phyloP scores from a whole-genome alignment of 1,284 basidiomycete genomes.

The Agroathelia rolfsii region DNA sequence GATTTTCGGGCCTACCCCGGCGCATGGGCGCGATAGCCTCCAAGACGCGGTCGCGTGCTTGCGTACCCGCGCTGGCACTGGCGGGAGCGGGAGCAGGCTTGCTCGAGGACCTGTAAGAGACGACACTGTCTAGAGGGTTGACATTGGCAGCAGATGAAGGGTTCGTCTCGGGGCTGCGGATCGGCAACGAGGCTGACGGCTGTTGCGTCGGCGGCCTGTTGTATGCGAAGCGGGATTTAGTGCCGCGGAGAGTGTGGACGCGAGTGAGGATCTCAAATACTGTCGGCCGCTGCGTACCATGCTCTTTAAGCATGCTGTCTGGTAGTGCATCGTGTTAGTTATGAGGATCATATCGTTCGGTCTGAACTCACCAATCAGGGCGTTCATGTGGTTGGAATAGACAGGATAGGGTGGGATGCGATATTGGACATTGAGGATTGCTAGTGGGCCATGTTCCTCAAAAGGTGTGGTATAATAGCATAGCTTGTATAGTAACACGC shows the following conservation, averaged over 20 bases:
- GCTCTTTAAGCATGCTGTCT: conserved; percentile 79
- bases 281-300: conserved; percentile 71
- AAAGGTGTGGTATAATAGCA: conserved; percentile 99
- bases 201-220: conserved; percentile 38
- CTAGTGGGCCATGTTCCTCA: conserved; percentile 92
- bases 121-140: conserved; percentile 23
- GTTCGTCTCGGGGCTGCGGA: conserved; percentile 18
- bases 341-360: too few species aligned
- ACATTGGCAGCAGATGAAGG: conserved; percentile 17
- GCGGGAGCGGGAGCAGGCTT: conserved; percentile 15
- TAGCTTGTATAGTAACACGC: conserved; percentile 78
- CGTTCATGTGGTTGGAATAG: conserved; percentile 82
- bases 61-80: conserved; percentile 38
- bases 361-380: conserved; percentile 72
- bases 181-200: conserved; percentile 28
- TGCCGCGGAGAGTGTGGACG: conserved; percentile 77
- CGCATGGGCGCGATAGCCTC: conserved; percentile 74
- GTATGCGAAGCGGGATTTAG: conserved; percentile 72
- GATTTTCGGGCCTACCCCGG: conserved; percentile 51
- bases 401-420: conserved; percentile 87
- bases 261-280: conserved; percentile 72
- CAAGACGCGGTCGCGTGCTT: conserved; percentile 62
- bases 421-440: conserved; percentile 95
- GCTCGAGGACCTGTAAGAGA: conserved; percentile 26
- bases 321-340: background rate